Conservation (phyloP, 768 basidiomycete genomes). For the Tricholoma furcatifolium region DNA sequence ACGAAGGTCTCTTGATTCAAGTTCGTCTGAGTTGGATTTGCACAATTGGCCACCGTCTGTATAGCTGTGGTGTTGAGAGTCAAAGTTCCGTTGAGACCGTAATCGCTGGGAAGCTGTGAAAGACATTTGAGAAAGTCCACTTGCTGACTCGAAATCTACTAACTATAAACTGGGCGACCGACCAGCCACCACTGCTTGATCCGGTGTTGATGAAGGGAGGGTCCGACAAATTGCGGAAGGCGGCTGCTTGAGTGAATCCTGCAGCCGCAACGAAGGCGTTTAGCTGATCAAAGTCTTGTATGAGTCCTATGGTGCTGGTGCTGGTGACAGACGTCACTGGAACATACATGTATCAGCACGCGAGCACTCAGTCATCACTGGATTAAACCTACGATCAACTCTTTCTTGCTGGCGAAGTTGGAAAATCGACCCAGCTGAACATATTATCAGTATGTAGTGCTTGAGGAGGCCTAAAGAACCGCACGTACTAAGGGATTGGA, state of each 20-base stretch:
- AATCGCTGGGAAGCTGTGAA: conserved; percentile 39
- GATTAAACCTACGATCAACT: conserved; percentile 18
- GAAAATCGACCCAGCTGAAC: conserved; percentile 41
- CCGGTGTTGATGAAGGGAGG: conserved; percentile 51
- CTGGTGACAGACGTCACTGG: conserved; percentile 40
- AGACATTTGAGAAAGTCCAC: background rate
- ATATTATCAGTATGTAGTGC: conserved; percentile 5
- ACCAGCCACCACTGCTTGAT: conserved; percentile 36
- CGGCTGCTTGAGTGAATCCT: conserved; percentile 50
- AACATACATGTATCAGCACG: background rate
- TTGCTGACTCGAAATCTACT: conserved; percentile 4
- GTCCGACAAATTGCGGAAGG: conserved; percentile 44
- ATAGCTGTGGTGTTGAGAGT: conserved; percentile 52
- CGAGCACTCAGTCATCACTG: background rate
- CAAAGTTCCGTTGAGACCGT: conserved; percentile 52
- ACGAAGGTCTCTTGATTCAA: conserved; percentile 25
- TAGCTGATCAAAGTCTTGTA: conserved; percentile 40
- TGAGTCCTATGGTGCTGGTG: conserved; percentile 42
- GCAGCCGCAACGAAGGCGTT: conserved; percentile 60
- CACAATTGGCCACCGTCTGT: conserved; percentile 47
- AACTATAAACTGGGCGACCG: conserved; percentile 53
- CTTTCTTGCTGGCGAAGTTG: conserved; percentile 31
- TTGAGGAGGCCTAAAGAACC: conserved; percentile 20
- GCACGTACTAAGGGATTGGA: conserved; percentile 57
- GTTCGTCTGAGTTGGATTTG: conserved; percentile 30